Conservation (phyloP, 1,284 basidiomycete genomes). For the Irpex rosettiformis region DNA sequence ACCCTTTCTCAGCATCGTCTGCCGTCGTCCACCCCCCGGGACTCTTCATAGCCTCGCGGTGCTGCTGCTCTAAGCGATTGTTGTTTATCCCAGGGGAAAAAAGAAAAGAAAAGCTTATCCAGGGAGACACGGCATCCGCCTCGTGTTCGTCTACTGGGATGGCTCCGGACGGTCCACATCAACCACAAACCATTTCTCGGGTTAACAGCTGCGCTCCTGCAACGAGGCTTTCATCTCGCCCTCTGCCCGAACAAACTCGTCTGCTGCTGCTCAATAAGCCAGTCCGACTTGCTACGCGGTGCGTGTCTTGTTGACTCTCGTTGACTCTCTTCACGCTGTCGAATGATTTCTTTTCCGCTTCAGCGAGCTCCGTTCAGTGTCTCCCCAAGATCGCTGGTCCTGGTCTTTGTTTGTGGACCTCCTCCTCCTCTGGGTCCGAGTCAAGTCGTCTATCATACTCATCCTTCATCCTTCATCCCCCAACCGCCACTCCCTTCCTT, state of each 20-base stretch:
- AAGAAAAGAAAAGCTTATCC: neutral
- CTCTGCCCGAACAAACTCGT: constrained; percentile 12
- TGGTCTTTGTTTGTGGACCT: neutral
- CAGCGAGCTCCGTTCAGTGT: neutral
- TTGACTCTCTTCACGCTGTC: constrained; percentile 1
- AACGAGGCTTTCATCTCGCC: constrained; percentile 30
- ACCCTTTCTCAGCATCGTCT: neutral
- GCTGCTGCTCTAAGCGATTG: constrained; percentile 12
- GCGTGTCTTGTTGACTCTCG: constrained; percentile 1
- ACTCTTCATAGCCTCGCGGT: constrained; percentile 12
- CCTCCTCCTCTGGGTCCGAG: neutral
- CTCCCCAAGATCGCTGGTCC: neutral
- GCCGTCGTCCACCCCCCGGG: neutral
- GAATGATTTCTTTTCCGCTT: neutral
- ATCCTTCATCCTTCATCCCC: neutral
- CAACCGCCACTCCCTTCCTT: neutral
- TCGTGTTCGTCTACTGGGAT: constrained; percentile 16
- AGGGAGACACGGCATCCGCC: constrained; percentile 11
- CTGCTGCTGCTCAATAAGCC: neutral
- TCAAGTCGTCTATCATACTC: neutral
- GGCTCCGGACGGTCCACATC: constrained; percentile 10
- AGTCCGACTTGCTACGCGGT: neutral
- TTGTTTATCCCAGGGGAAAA: neutral
- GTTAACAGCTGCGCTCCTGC: constrained; percentile 17
- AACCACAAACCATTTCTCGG: constrained; percentile 8